phyloP scores from a whole-genome alignment of 345 rosid species.

The Raphanus raphanistrum region DNA sequence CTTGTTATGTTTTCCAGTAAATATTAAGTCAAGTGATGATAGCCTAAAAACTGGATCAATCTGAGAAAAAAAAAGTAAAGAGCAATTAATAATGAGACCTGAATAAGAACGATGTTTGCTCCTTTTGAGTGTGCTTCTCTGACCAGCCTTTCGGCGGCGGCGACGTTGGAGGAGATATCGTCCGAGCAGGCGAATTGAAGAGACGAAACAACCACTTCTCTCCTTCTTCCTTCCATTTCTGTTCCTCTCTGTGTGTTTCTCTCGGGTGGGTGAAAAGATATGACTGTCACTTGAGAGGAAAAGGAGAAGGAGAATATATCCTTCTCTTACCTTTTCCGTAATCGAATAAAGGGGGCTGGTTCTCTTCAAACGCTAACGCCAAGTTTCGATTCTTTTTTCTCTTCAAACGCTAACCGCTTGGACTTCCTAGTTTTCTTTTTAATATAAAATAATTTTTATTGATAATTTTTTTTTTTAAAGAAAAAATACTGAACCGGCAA shows the following conservation, averaged over 20 bases:
- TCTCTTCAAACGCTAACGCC: background rate
- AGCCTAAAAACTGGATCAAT: background rate
- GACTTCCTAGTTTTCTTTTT: no score
- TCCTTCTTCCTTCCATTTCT: constrained; percentile 26
- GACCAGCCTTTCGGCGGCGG: constrained; percentile 70
- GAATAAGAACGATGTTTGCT: constrained; percentile 87
- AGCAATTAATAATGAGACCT: constrained; percentile 45
- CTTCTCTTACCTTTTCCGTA: background rate
- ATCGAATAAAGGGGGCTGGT: background rate
- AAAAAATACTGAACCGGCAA: no score
- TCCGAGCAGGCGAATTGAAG: constrained; percentile 86
- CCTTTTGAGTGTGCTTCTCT: constrained; percentile 50
- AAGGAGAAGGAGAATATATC: background rate
- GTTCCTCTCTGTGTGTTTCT: background rate
- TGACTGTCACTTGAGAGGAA: background rate
- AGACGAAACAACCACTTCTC: constrained; percentile 68
- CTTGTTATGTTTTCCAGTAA: background rate
- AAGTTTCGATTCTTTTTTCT: no score
- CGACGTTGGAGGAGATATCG: constrained; percentile 66
- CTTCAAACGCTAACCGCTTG: no score
- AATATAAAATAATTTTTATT: no score
- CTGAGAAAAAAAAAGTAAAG: background rate
- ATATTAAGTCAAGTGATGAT: background rate
- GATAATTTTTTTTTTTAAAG: no score
- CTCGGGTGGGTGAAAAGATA: background rate